A percentile compares a stretch with the other conserved stretches of the same genome.
phyloP scores from a whole-genome alignment of 2,329 filamentous ascomycete species.

The Diaporthe sp. region DNA sequence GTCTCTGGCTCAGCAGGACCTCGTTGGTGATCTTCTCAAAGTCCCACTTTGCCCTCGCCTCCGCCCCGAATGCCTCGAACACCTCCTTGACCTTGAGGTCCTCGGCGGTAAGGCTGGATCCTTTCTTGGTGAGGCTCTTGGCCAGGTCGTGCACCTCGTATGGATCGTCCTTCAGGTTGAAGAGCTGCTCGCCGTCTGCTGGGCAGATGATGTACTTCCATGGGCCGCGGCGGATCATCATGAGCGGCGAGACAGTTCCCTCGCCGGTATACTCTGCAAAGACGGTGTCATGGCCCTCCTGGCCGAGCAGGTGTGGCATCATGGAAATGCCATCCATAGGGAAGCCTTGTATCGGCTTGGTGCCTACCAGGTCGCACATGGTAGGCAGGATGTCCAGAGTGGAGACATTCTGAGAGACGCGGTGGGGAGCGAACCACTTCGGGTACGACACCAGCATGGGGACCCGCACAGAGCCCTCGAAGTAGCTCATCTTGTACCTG shows the following conservation, averaged over 20 bases:
- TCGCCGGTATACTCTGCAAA: slow-evolving; percentile 96
- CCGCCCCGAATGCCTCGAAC: slow-evolving; percentile 77
- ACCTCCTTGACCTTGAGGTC: slow-evolving; percentile 62
- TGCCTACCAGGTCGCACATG: slow-evolving; percentile 84
- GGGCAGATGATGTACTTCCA: slow-evolving; percentile 95
- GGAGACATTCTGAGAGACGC: slow-evolving; percentile 86
- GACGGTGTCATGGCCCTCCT: slow-evolving; percentile 83
- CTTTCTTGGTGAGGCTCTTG: slow-evolving; percentile 55
- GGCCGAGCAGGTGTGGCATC: slow-evolving; percentile 79
- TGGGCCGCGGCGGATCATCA: slow-evolving; percentile 91
- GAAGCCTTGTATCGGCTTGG: slow-evolving; percentile 75
- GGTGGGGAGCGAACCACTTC: slow-evolving; percentile 78
- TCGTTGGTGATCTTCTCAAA: slow-evolving; percentile 81
- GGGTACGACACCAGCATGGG: slow-evolving; percentile 89
- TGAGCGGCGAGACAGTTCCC: slow-evolving; percentile 87
- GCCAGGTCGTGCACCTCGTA: slow-evolving; percentile 81
- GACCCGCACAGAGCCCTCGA: slow-evolving; percentile 90
- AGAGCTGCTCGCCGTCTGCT: slow-evolving; percentile 86
- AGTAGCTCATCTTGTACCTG: slow-evolving; percentile 95
- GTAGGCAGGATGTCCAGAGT: slow-evolving; percentile 93
- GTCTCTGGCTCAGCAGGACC: slow-evolving; percentile 82
- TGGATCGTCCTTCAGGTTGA: slow-evolving; percentile 82
- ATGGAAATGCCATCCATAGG: slow-evolving; percentile 89
- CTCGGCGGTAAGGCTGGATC: slow-evolving; percentile 51
- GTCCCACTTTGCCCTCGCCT: slow-evolving; percentile 84